phyloP scores from a whole-genome alignment of 352 stramenopile species.

The Elongisporangium prolatum region DNA sequence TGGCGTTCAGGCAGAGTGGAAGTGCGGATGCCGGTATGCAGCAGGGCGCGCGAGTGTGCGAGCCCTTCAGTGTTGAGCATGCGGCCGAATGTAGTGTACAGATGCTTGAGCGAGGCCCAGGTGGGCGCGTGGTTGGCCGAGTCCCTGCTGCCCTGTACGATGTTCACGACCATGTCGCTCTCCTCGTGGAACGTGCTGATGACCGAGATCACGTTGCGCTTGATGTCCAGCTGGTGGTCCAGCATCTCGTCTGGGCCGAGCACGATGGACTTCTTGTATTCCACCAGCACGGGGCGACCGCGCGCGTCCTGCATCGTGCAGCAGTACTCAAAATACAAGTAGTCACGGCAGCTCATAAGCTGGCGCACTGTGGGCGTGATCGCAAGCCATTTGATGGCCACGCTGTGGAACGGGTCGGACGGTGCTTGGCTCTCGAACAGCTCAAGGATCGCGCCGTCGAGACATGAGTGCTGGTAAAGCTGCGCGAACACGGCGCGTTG shows the following conservation, averaged over 20 bases:
- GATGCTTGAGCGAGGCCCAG: slow-evolving; percentile 22
- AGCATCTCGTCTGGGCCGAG: slow-evolving; percentile 7
- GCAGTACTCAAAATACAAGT: slow-evolving; percentile 48
- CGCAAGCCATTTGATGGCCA: slow-evolving; percentile 71
- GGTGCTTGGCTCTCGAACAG: slow-evolving; percentile 57
- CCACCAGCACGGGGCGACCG: not conserved
- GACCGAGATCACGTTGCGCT: not conserved
- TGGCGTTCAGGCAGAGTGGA: not conserved
- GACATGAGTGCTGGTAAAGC: slow-evolving; percentile 39
- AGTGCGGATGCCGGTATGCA: slow-evolving; percentile 10
- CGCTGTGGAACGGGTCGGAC: slow-evolving; percentile 69
- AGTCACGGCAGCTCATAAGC: slow-evolving; percentile 60
- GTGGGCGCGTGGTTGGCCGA: slow-evolving; percentile 1
- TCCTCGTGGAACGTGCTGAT: slow-evolving; percentile 10
- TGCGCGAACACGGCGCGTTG: slow-evolving; percentile 35
- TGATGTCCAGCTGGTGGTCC: slow-evolving; percentile 10
- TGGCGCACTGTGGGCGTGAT: slow-evolving; percentile 52
- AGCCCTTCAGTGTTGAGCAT: slow-evolving; percentile 20
- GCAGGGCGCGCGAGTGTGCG: slow-evolving; percentile 15
- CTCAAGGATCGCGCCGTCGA: slow-evolving; percentile 62
- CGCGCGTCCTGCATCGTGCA: not conserved
- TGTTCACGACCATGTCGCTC: not conserved
- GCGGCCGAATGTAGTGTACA: slow-evolving; percentile 18
- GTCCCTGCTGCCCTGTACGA: slow-evolving; percentile 7
- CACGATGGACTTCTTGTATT: not conserved